Conservation (phyloP, 2,329 filamentous ascomycete genomes). For the Cercospora brassicicola region DNA sequence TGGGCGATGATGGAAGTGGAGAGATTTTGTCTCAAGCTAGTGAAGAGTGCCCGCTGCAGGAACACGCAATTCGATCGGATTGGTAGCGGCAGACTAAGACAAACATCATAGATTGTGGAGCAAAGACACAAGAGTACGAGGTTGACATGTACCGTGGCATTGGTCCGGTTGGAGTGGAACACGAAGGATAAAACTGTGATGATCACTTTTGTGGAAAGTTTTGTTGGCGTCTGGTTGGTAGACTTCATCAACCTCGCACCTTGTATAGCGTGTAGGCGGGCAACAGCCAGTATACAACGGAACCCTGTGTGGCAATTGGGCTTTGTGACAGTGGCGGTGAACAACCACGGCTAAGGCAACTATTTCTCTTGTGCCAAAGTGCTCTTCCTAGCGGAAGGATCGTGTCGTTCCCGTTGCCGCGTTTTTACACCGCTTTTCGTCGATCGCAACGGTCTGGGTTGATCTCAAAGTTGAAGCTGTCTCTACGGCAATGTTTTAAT, state of each 20-base stretch:
- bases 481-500: constrained; percentile 37
- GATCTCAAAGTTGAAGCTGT: neutral
- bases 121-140: neutral
- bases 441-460: constrained; percentile 2
- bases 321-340: constrained; percentile 14
- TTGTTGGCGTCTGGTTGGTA: constrained; percentile 7
- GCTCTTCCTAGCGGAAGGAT: constrained; percentile 9
- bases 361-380: constrained; percentile 4
- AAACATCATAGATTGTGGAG: constrained; percentile 2
- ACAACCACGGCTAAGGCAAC: constrained; percentile 19
- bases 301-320: constrained; percentile 16
- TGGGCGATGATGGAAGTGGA: constrained; percentile 15
- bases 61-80: constrained; percentile 9
- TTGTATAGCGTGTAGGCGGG: constrained; percentile 1
- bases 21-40: constrained; percentile 11
- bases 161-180: neutral
- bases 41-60: constrained; percentile 12
- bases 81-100: constrained; percentile 5
- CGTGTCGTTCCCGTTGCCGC: constrained; percentile 15
- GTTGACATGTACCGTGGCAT: neutral
- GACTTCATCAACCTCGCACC: constrained; percentile 1
- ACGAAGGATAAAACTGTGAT: neutral
- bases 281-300: constrained; percentile 10
- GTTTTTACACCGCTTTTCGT: constrained; percentile 3
- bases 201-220: neutral